Evolutionary conservation across 2,329 filamentous ascomycete genomes (phyloP).

Genomic region (Curvularia spicifera): DNA sequence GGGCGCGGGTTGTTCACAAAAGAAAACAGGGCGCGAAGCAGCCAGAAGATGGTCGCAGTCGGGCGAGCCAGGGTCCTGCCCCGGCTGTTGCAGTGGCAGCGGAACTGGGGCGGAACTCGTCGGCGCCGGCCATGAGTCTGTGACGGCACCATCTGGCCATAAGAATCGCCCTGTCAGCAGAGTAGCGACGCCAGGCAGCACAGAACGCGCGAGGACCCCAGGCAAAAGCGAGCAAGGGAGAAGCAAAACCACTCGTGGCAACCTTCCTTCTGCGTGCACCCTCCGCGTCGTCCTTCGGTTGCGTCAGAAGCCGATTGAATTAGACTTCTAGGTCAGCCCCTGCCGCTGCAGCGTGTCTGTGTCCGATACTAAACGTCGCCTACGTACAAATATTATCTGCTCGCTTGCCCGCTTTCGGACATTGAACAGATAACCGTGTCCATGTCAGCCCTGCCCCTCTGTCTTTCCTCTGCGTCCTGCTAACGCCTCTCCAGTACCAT

Average conservation of each 20-base stretch:
- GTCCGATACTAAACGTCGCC: constrained; percentile 18
- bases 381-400: constrained; percentile 35
- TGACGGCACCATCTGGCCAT: constrained; percentile 37
- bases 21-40: neutral
- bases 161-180: constrained; percentile 5
- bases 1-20: neutral
- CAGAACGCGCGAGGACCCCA: neutral
- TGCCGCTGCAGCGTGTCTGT: neutral
- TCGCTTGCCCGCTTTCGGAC: constrained; percentile 38
- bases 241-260: neutral
- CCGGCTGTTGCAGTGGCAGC: constrained; percentile 6
- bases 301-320: neutral
- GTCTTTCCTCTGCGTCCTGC: constrained; percentile 16
- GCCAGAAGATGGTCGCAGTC: neutral
- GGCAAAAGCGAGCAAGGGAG: neutral
- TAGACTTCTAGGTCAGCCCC: neutral
- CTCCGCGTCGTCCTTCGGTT: neutral
- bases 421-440: constrained; percentile 29
- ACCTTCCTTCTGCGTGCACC: neutral
- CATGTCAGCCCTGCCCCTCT: constrained; percentile 26
- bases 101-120: constrained; percentile 16
- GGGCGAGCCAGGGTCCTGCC: neutral
- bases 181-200: neutral
- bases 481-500: constrained; percentile 60
- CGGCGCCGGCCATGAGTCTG: constrained; percentile 20